phyloP scores from a whole-genome alignment of 106 monocot species.

The Phalaenopsis aphrodite region DNA sequence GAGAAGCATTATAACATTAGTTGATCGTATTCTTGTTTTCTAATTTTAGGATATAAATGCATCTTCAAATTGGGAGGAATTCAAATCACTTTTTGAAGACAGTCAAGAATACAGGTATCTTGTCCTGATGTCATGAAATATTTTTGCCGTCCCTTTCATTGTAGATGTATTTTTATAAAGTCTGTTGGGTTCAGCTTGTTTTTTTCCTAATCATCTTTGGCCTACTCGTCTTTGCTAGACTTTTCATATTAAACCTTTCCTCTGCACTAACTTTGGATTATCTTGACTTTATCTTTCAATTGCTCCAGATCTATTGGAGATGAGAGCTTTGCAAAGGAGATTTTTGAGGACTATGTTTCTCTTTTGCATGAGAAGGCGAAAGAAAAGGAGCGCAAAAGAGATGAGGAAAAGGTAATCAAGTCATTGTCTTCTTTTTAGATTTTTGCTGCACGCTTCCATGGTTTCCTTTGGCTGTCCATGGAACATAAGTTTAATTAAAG shows the following conservation, averaged over 20 bases:
- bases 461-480: not conserved
- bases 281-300: not conserved
- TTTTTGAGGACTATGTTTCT: conserved; percentile 77
- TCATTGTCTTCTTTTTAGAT: not conserved
- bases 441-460: not conserved
- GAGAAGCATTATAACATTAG: not conserved
- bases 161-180: not conserved
- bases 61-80: conserved; percentile 87
- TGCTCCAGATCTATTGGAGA: conserved; percentile 59
- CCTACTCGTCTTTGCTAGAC: not conserved
- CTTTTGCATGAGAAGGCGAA: conserved; percentile 85
- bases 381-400: conserved; percentile 87
- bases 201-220: not conserved
- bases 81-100: conserved; percentile 72
- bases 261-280: not conserved
- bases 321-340: conserved; percentile 59
- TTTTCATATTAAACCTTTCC: not conserved
- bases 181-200: not conserved
- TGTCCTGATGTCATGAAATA: not conserved
- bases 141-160: not conserved
- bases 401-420: conserved; percentile 81
- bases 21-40: conserved; percentile 1
- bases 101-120: conserved; percentile 78
- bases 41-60: conserved; percentile 70
- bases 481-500: not conserved